A percentile compares a stretch with the other conserved stretches of the same genome.
These are phyloP conservation scores for Volvariella volvacea DNA, from an alignment of 1,284 basidiomycete genomes.

Conservation along the genomic window DNA sequence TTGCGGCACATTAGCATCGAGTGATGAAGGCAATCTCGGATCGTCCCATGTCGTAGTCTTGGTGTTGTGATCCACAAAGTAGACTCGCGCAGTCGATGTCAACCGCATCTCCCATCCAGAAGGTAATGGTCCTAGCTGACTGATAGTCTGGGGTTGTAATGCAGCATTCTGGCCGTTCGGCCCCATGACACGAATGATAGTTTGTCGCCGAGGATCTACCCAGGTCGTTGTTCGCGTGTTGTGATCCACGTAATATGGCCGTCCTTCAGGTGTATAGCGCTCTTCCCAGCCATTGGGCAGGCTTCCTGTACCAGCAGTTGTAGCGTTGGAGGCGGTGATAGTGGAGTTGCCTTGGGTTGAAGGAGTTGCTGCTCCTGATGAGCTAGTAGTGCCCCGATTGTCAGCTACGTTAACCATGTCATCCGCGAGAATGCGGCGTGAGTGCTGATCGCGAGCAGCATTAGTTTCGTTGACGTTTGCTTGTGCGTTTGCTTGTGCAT, in stretches of 20 bases:
- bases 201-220: constrained; percentile 91
- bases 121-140: constrained; percentile 86
- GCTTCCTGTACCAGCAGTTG: constrained; percentile 74
- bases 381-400: constrained; percentile 30
- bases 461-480: constrained; percentile 55
- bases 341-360: constrained; percentile 27
- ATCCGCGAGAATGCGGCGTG: constrained; percentile 72
- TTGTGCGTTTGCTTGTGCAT: constrained; percentile 45
- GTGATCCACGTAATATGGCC: constrained; percentile 93
- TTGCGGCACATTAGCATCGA: constrained; percentile 90
- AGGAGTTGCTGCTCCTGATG: constrained; percentile 26
- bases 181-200: constrained; percentile 85
- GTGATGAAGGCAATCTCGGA: constrained; percentile 76
- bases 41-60: constrained; percentile 99
- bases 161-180: constrained; percentile 79
- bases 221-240: constrained; percentile 94
- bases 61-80: constrained; percentile 96
- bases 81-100: constrained; percentile 88
- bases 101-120: constrained; percentile 98
- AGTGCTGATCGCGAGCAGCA: constrained; percentile 73
- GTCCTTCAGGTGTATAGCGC: constrained; percentile 89
- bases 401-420: constrained; percentile 63
- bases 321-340: constrained; percentile 48
- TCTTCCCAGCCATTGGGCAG: constrained; percentile 95
- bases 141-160: constrained; percentile 82